Evolutionary conservation across 108 stramenopile genomes (phyloP).

Genomic region (Pseudonitzschia delicatissima): DNA sequence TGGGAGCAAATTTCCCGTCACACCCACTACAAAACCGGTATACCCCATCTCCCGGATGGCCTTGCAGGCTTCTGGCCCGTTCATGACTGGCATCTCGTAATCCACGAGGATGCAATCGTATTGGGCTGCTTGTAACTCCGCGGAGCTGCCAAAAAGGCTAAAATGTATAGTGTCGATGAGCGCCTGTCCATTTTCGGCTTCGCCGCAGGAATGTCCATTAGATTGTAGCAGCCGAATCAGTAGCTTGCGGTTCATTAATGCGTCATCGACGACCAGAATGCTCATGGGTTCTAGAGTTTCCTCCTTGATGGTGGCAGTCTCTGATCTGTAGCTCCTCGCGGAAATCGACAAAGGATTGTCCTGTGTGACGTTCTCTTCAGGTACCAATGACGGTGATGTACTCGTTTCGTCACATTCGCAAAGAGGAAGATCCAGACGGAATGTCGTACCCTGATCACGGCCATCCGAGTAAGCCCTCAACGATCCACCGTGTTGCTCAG

Average conservation of each 20-base stretch:
- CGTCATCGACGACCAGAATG: slow-evolving; percentile 40
- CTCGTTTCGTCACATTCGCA: no score
- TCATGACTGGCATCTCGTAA: slow-evolving; percentile 41
- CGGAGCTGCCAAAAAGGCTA: no score
- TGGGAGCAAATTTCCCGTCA: slow-evolving; percentile 35
- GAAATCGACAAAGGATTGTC: not conserved
- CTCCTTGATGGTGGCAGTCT: not conserved
- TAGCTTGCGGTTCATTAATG: slow-evolving; percentile 38
- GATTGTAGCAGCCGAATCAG: slow-evolving; percentile 34
- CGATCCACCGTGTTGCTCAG: slow-evolving; percentile 49
- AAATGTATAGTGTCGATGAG: slow-evolving; percentile 29
- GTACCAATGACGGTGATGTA: no score
- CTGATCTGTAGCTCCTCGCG: not conserved
- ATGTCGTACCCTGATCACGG: slow-evolving; percentile 42
- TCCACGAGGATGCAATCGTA: slow-evolving; percentile 38
- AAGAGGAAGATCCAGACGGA: slow-evolving; percentile 45
- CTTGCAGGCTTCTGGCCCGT: slow-evolving; percentile 33
- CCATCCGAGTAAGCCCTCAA: slow-evolving; percentile 44
- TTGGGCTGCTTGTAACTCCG: not conserved
- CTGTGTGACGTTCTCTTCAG: not conserved
- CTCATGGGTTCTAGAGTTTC: not conserved
- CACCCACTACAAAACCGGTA: slow-evolving; percentile 28
- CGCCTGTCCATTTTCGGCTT: slow-evolving; percentile 38
- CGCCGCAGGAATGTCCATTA: slow-evolving; percentile 31
- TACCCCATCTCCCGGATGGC: slow-evolving; percentile 23